These are phyloP conservation scores for Talaromyces rugulosus DNA, from an alignment of 2,329 filamentous ascomycete species.

Conservation along the genomic window DNA sequence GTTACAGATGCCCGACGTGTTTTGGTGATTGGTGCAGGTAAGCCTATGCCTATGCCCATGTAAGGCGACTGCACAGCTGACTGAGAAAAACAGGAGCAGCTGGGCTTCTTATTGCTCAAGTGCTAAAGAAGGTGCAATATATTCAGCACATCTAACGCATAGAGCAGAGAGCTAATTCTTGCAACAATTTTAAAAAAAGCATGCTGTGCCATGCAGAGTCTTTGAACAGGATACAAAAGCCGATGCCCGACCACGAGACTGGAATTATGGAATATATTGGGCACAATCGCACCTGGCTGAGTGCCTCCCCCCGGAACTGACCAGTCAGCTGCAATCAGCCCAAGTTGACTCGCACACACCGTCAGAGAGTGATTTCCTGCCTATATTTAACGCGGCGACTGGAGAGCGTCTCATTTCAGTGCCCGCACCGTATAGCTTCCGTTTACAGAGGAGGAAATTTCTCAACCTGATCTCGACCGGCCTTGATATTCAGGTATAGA, in stretches of 20 bases:
- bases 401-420: conserved; percentile 22
- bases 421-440: conserved; percentile 23
- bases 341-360: conserved; percentile 24
- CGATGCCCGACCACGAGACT: conserved; percentile 25
- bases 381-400: conserved; percentile 22
- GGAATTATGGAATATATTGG: conserved; percentile 33
- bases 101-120: conserved; percentile 14
- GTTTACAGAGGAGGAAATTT: conserved; percentile 24
- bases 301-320: conserved; percentile 23
- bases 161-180: not conserved
- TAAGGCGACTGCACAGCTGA: not conserved
- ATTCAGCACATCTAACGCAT: not conserved
- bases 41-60: not conserved
- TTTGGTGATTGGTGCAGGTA: conserved; percentile 12
- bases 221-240: conserved; percentile 28
- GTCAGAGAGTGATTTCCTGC: conserved; percentile 18
- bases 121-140: conserved; percentile 10
- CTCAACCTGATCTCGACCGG: conserved; percentile 22
- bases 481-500: conserved; percentile 24
- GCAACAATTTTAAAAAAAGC: not conserved
- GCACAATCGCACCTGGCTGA: conserved; percentile 26
- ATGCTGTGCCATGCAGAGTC: conserved; percentile 23
- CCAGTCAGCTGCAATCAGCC: conserved; percentile 17
- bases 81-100: conserved; percentile 10
- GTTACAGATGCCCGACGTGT: not conserved